Evolutionary conservation across 148 eudicot species (phyloP).

Genomic region (Camellia sinensis): DNA sequence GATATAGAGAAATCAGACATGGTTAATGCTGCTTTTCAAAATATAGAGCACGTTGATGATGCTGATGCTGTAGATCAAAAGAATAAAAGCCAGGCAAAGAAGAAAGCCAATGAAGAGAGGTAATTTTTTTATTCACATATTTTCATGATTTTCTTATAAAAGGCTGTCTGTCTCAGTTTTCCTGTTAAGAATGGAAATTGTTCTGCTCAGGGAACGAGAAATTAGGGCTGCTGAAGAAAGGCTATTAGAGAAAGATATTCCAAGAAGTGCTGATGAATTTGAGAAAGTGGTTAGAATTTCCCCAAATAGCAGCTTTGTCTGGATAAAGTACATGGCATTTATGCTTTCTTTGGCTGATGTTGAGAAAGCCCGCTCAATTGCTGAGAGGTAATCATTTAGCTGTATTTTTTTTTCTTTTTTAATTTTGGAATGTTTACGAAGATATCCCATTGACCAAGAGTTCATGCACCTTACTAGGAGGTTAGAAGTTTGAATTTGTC

Average conservation of each 20-base stretch:
- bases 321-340: slow-evolving; percentile 86
- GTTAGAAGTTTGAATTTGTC: too few species aligned
- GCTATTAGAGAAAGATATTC: slow-evolving; percentile 58
- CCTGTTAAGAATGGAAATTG: neutral
- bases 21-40: slow-evolving; percentile 21
- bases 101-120: slow-evolving; percentile 73
- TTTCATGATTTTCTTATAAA: slow-evolving; percentile 3
- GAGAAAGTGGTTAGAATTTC: slow-evolving; percentile 75
- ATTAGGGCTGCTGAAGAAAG: slow-evolving; percentile 92
- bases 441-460: too few species aligned
- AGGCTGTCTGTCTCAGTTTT: neutral
- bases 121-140: slow-evolving; percentile 4
- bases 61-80: slow-evolving; percentile 43
- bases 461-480: too few species aligned
- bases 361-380: slow-evolving; percentile 85
- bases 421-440: too few species aligned
- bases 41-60: slow-evolving; percentile 28
- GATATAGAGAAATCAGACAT: slow-evolving; percentile 51
- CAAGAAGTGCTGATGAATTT: slow-evolving; percentile 74
- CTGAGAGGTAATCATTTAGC: slow-evolving; percentile 60
- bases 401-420: too few species aligned
- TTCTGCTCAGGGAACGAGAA: slow-evolving; percentile 57
- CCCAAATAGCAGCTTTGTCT: slow-evolving; percentile 81
- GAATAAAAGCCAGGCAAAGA: slow-evolving; percentile 54
- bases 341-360: slow-evolving; percentile 70